Evolutionary conservation across 1,139 yeast species (phyloP).

Genomic region (Pichia sp.): DNA sequence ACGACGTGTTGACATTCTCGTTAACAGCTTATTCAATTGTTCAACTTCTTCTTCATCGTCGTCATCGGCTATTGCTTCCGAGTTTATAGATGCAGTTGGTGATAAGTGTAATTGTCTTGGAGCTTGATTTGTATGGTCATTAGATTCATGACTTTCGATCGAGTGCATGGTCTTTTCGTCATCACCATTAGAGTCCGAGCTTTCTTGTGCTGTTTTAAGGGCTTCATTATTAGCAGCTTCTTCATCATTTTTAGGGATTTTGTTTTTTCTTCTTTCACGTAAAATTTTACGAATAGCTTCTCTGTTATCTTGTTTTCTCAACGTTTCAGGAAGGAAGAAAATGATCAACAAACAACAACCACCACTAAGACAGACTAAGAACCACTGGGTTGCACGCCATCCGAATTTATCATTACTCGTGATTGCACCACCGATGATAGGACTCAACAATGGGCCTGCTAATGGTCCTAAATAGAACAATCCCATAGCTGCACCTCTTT

Average conservation of each 20-base stretch:
- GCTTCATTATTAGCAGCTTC: slow-evolving; percentile 9
- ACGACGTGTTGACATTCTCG: slow-evolving; percentile 25
- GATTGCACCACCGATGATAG: slow-evolving; percentile 78
- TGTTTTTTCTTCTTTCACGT: slow-evolving; percentile 33
- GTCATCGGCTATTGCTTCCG: slow-evolving; percentile 11
- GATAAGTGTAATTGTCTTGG: slow-evolving; percentile 1
- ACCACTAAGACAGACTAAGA: slow-evolving; percentile 67
- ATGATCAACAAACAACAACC: slow-evolving; percentile 48
- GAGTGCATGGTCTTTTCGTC: not conserved
- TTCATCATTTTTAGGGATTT: slow-evolving; percentile 14
- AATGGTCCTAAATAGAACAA: slow-evolving; percentile 79
- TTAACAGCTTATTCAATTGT: slow-evolving; percentile 23
- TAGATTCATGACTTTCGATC: not conserved
- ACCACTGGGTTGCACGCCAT: slow-evolving; percentile 92
- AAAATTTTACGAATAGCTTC: slow-evolving; percentile 47
- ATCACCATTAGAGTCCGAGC: not conserved
- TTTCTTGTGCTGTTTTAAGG: too few species aligned
- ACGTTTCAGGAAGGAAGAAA: slow-evolving; percentile 73
- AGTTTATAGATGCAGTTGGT: slow-evolving; percentile 6
- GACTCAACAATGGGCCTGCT: slow-evolving; percentile 78
- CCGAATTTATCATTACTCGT: slow-evolving; percentile 59
- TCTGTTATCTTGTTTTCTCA: slow-evolving; percentile 52
- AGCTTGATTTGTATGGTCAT: not conserved
- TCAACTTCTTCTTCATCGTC: slow-evolving; percentile 22
- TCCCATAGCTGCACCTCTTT: slow-evolving; percentile 82